Evolutionary conservation across 768 basidiomycete genomes (phyloP), one percentile per base, ranked within the genome.

Genomic region (Rubroboletus pulcherrimus): DNA sequence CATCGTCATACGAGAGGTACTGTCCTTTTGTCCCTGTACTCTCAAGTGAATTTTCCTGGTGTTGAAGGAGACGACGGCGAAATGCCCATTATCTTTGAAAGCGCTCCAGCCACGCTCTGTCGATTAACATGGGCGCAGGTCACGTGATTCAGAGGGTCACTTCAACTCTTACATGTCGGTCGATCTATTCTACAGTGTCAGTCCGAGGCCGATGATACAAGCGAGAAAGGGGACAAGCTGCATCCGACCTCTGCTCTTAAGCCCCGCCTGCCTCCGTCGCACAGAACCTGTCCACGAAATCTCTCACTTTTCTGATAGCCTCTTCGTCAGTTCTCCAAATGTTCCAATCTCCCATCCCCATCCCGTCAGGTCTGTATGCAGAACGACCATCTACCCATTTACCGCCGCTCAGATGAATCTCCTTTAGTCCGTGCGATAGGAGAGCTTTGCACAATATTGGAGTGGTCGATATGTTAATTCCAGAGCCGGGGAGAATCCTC

Each of bases 341-440:
- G 0, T 73, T 72, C 89, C 89, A 91, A 56, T 85, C 87, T 1
- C 75, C 86, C 86, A 91, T 90, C 0, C 83, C 84, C 82, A 91
- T 84, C 0, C 80, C 81, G 10, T 76, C 74, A 11, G 71, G 78
- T 59, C 79, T 76, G 66, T 77, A 78, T 11, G 57, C 14, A 78
- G 85, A 86, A 45, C 60, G 67, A 42, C 86, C 74, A 7, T 81
- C 76, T 0, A 78, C 48, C 87, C 87, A 91, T 33, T 66, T 63
- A 2, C 87, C 89, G 0, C 82, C 91, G 59, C 89, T 91, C 55
- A 91, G 65, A 66, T 93, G 91, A 1, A 93, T 74, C 67, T 92
- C 89, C 24, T 71, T 72, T 24, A 90, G 66, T 7, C 86, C 86
- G 26, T 77, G 71, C 0, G 83, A 80, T 24, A 83, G 61, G 37